Percentiles rank a stretch among this genome's conserved stretches.
Conservation (phyloP, 306 rosid species). For the Pyrus betulifolia region DNA sequence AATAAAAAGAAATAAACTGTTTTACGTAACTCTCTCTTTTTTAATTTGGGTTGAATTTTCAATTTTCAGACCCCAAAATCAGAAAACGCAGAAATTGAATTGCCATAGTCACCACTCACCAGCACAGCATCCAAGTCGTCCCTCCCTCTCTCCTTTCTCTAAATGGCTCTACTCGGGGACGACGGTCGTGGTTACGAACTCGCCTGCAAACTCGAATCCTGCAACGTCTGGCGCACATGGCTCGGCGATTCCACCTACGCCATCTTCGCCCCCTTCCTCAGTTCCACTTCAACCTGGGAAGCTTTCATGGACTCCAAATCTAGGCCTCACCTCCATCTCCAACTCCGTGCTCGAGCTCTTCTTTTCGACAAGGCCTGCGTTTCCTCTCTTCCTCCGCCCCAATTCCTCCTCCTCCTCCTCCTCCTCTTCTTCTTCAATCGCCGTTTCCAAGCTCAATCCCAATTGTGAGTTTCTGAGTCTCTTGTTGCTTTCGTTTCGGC, state of each 20-base stretch:
- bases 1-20: no score
- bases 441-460: slow-evolving; percentile 56
- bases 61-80: no score
- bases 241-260: slow-evolving; percentile 65
- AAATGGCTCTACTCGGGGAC: slow-evolving; percentile 77
- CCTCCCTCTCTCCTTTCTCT: not conserved
- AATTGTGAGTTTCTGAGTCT: slow-evolving; percentile 28
- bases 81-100: no score
- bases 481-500: not conserved
- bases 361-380: slow-evolving; percentile 80
- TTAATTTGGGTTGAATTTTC: no score
- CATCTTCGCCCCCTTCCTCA: slow-evolving; percentile 50
- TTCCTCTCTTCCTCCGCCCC: slow-evolving; percentile 55
- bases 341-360: slow-evolving; percentile 86
- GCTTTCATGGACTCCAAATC: slow-evolving; percentile 72
- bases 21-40: no score
- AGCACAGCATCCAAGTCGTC: not conserved
- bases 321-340: slow-evolving; percentile 67
- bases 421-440: slow-evolving; percentile 23
- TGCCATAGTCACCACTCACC: not conserved
- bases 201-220: slow-evolving; percentile 58
- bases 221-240: slow-evolving; percentile 75
- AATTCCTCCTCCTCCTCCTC: slow-evolving; percentile 24
- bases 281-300: slow-evolving; percentile 74
- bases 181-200: slow-evolving; percentile 87